Conservation (phyloP, 805 yeast species). For the Diddensiella caesifluorescens region DNA sequence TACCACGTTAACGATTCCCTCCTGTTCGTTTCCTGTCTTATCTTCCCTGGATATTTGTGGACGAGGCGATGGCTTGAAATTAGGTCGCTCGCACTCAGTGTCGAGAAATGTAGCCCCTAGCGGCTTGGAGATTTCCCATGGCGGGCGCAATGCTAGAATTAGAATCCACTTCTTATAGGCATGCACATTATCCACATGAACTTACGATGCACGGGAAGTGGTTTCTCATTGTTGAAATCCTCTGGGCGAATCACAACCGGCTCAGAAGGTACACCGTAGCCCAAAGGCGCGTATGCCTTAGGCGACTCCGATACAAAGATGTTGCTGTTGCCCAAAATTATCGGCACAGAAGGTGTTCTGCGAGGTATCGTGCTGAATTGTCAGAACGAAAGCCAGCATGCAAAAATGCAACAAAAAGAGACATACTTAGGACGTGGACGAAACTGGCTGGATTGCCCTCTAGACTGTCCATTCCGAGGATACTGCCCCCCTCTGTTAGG, state of each 20-base stretch:
- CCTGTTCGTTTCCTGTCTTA: slow-evolving; percentile 9
- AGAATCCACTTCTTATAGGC: background rate
- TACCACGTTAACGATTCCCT: background rate
- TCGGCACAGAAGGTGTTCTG: background rate
- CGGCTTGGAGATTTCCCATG: slow-evolving; percentile 22
- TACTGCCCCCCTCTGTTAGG: no score
- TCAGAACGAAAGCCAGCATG: no score
- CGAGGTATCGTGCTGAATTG: no score
- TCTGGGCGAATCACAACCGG: slow-evolving; percentile 21
- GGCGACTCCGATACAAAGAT: slow-evolving; percentile 24
- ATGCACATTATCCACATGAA: background rate
- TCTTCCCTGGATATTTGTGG: slow-evolving; percentile 11
- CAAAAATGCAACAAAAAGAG: no score
- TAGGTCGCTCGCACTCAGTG: slow-evolving; percentile 24
- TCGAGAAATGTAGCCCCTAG: slow-evolving; percentile 30
- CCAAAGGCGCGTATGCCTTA: slow-evolving; percentile 27
- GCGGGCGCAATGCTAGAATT: slow-evolving; percentile 19
- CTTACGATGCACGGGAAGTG: slow-evolving; percentile 23
- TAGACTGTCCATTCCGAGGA: no score
- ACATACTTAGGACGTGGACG: no score
- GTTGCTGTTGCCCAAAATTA: slow-evolving; percentile 11
- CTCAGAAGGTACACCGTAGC: slow-evolving; percentile 21
- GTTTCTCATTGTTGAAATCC: slow-evolving; percentile 26
- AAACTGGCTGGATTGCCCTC: no score
- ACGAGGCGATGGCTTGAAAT: no score